A percentile compares a stretch with the other conserved stretches of the same genome.
Evolutionary conservation across 805 yeast species (phyloP).

Genomic region (Metschnikowia kofuensis): DNA sequence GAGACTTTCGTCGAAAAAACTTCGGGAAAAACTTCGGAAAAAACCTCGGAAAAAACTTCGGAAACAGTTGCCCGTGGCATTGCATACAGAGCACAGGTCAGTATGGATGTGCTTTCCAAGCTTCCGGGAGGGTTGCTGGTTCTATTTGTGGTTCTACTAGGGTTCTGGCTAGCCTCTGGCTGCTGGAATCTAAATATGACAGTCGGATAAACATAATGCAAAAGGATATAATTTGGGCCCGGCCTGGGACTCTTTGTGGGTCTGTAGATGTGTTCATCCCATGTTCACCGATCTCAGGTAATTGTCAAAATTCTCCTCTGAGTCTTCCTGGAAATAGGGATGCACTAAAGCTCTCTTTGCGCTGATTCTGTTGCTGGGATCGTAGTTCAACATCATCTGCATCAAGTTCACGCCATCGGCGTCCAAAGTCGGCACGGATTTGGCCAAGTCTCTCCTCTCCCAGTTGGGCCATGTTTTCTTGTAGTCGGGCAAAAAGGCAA

Average conservation of each 20-base stretch:
- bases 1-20: too few relatives aligned
- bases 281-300: slow-evolving; percentile 39
- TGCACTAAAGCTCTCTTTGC: slow-evolving; percentile 91
- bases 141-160: slow-evolving; percentile 3
- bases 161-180: slow-evolving; percentile 5
- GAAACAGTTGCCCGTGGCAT: too few relatives aligned
- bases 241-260: too few relatives aligned
- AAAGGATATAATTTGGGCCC: background rate
- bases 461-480: slow-evolving; percentile 92
- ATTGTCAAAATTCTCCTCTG: slow-evolving; percentile 25
- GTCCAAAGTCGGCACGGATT: slow-evolving; percentile 76
- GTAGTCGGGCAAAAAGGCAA: slow-evolving; percentile 85
- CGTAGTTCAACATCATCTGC: slow-evolving; percentile 77
- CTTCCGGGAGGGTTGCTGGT: background rate
- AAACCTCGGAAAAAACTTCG: too few relatives aligned
- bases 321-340: slow-evolving; percentile 74
- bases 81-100: background rate
- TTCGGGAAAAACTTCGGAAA: too few relatives aligned
- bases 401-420: slow-evolving; percentile 80
- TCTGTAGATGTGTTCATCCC: slow-evolving; percentile 22
- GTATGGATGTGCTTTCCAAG: background rate
- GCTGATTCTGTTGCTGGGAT: slow-evolving; percentile 89
- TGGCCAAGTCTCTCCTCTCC: slow-evolving; percentile 68
- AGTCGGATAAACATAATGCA: slow-evolving; percentile 6
- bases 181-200: background rate